These are phyloP conservation scores for Tetrahymena thermophila DNA, from an alignment of 73 alveolate genomes.

Conservation along the genomic window DNA sequence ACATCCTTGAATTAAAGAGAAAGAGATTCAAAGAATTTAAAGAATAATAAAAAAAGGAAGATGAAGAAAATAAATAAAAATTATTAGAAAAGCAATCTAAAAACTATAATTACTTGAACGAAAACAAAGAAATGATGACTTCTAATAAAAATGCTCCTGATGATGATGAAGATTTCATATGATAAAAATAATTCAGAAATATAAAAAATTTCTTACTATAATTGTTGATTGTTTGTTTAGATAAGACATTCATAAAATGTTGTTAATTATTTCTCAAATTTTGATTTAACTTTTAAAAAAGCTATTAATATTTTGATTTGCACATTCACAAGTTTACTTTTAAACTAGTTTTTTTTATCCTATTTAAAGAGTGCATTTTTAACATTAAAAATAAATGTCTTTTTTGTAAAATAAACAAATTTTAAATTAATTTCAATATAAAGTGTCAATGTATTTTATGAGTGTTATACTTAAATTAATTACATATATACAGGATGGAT, in stretches of 20 bases:
- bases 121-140: not conserved
- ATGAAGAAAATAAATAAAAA: conserved; percentile 46
- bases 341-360: not conserved
- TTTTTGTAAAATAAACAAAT: no score
- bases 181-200: not conserved
- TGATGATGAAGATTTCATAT: conserved; percentile 6
- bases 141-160: not conserved
- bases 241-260: not conserved
- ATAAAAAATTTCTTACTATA: no score
- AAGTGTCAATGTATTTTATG: no score
- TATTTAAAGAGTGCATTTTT: not conserved
- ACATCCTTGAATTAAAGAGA: conserved; percentile 46
- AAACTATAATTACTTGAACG: not conserved
- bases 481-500: no score
- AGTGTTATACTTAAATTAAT: no score
- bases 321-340: not conserved
- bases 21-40: conserved; percentile 16
- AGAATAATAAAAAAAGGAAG: conserved; percentile 37
- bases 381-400: no score
- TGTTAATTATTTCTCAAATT: not conserved
- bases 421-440: no score
- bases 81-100: conserved; percentile 37
- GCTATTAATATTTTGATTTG: no score
- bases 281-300: no score
- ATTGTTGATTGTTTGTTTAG: no score